Evolutionary conservation across 164 flowering plant genomes (phyloP).

Genomic region (Kingdonia uniflora): DNA sequence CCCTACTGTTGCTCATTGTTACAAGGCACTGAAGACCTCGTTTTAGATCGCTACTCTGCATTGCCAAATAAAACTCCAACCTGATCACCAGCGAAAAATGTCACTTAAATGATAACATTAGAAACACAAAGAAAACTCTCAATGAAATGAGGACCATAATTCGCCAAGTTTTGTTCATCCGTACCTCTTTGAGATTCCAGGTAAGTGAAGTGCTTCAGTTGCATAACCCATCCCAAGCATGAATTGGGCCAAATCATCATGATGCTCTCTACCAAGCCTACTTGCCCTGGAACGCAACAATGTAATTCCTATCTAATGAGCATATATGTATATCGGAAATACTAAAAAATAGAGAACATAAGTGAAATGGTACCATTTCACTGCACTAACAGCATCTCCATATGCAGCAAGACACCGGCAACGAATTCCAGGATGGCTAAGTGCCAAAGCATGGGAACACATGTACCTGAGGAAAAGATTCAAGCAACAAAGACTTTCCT

Average conservation of each 20-base stretch:
- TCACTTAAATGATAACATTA: background rate
- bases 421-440: slow-evolving; percentile 96
- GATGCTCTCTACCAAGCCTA: slow-evolving; percentile 98
- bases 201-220: slow-evolving; percentile 95
- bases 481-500: slow-evolving; percentile 2
- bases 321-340: too few species aligned
- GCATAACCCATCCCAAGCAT: slow-evolving; percentile 99
- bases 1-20: slow-evolving; percentile 96
- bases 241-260: slow-evolving; percentile 96
- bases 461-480: slow-evolving; percentile 53
- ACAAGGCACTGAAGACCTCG: slow-evolving; percentile 93
- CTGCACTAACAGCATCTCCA: slow-evolving; percentile 99
- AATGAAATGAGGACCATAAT: background rate
- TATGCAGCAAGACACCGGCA: slow-evolving; percentile 99
- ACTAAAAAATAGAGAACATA: too few species aligned
- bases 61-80: slow-evolving; percentile 94
- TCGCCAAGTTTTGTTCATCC: background rate
- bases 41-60: slow-evolving; percentile 93
- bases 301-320: too few species aligned
- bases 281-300: slow-evolving; percentile 60
- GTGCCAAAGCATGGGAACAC: slow-evolving; percentile 92
- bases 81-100: slow-evolving; percentile 21
- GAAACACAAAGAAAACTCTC: background rate
- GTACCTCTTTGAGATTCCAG: slow-evolving; percentile 97
- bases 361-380: slow-evolving; percentile 54